Base-by-base conservation (phyloP, 2,329 filamentous ascomycete genomes). In the Colletotrichum lini region DNA sequence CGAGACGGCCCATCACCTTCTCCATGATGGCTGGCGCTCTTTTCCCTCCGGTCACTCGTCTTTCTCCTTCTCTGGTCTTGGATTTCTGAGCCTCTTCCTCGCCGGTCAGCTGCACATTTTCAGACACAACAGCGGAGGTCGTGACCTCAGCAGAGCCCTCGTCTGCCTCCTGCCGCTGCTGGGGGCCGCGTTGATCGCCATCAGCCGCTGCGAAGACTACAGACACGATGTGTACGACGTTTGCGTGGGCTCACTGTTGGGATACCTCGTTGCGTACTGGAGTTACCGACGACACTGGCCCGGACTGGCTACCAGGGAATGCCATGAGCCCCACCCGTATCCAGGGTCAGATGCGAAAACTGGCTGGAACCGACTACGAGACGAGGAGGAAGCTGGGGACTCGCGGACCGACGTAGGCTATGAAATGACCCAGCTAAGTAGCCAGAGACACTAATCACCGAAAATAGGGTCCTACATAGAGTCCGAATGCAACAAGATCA, bases 21-120 rank as follows among this genome's bases (percentile, higher is more conserved):
- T 97, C 4, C 92, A 96, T 73, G 94, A 97, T 76, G 94, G 94
- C 18, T 96, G 93, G 92, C 90, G 94, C 52, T 94, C 91, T 26
- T 97, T 96, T 76, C 94, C 94, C 0, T 93, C 90, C 2, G 94
- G 94, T 1, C 94, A 97, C 80, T 92, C 89, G 15, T 93, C 91
- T 71, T 95, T 95, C 78, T 88, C 93, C 1, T 97, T 96, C 78
- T 89, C 90, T 4, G 94, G 94, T 0, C 84, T 97, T 12, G 93
- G 94, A 3, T 96, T 93, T 78, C 82, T 95, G 21, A 87, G 90
- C 26, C 82, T 94, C 35, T 94, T 93, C 78, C 83, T 94, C 38
- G 90, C 91, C 1, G 92, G 92, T 4, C 91, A 93, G 79, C 82
- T 91, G 59, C 86, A 87, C 72, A 84, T 92, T 53, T 92, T 89